Evolutionary conservation across 805 yeast genomes (phyloP).

Genomic region (Wilhelminamyces savonicus): DNA sequence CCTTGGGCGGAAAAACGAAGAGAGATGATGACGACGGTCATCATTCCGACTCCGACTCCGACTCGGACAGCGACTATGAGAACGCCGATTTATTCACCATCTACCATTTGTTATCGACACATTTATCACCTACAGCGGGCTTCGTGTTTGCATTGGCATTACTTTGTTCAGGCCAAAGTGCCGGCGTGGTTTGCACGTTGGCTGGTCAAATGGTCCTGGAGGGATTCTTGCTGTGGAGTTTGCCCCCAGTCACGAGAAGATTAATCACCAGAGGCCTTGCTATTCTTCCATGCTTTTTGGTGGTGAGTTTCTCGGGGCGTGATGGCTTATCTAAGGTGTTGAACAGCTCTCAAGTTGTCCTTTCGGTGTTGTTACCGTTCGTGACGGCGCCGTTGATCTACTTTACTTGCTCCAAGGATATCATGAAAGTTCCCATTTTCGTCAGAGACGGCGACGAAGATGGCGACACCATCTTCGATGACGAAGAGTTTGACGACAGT

Average conservation of each 20-base stretch:
- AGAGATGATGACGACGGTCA: constrained; percentile 12
- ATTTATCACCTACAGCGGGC: constrained; percentile 82
- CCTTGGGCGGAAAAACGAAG: constrained; percentile 36
- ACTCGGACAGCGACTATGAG: constrained; percentile 33
- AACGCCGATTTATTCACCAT: constrained; percentile 78
- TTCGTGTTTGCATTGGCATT: constrained; percentile 83
- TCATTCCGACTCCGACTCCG: constrained; percentile 12
- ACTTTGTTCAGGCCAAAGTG: constrained; percentile 88
- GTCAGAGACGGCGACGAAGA: constrained; percentile 24
- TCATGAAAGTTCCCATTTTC: constrained; percentile 52
- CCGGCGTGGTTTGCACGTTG: constrained; percentile 89
- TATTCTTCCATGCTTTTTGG: constrained; percentile 75
- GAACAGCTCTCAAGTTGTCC: constrained; percentile 77
- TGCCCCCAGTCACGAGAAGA: constrained; percentile 78
- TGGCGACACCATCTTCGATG: constrained; percentile 11
- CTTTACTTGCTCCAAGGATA: constrained; percentile 64
- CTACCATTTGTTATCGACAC: constrained; percentile 60
- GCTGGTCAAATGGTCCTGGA: constrained; percentile 94
- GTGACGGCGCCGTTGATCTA: constrained; percentile 84
- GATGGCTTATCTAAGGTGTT: constrained; percentile 72
- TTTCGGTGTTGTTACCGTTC: constrained; percentile 75
- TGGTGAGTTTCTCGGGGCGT: constrained; percentile 68
- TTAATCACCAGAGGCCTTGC: constrained; percentile 79
- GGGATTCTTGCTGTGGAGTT: constrained; percentile 76
- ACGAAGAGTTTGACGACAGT: constrained; percentile 2